A percentile compares a stretch with the other conserved stretches of the same genome.
Conservation (phyloP, 768 basidiomycete species). For the Inosperma sp. region DNA sequence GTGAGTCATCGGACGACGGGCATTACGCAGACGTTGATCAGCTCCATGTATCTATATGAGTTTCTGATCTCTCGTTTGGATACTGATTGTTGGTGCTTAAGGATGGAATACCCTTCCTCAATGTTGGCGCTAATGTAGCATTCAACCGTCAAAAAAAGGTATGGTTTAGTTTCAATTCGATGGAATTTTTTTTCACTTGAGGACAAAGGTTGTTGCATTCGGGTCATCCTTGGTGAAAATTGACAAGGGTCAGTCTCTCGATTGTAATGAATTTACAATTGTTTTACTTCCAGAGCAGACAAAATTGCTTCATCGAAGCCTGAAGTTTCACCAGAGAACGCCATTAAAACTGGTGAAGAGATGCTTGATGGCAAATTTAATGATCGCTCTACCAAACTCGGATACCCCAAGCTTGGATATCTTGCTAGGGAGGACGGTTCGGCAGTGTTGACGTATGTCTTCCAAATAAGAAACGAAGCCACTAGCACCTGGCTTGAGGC, state of each 20-base stretch:
- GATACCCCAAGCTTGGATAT: constrained; percentile 36
- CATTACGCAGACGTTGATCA: neutral
- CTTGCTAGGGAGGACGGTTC: constrained; percentile 35
- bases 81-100: constrained; percentile 4
- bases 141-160: constrained; percentile 31
- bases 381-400: constrained; percentile 6
- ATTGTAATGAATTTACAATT: neutral
- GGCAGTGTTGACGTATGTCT: constrained; percentile 36
- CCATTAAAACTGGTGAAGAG: constrained; percentile 35
- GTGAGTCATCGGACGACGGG: neutral
- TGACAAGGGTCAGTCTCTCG: constrained; percentile 16
- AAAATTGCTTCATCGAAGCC: constrained; percentile 7
- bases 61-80: neutral
- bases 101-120: constrained; percentile 33
- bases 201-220: constrained; percentile 21
- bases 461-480: constrained; percentile 31
- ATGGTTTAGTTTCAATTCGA: neutral
- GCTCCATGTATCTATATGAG: neutral
- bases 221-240: constrained; percentile 27
- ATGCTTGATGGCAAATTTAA: constrained; percentile 37
- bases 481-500: constrained; percentile 50
- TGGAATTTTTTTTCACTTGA: neutral
- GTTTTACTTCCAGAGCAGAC: constrained; percentile 1
- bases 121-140: constrained; percentile 38
- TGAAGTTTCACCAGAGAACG: constrained; percentile 20